A percentile compares a stretch with the other conserved stretches of the same genome.
These are phyloP conservation scores for Chenopodium suecicum DNA, from an alignment of 148 eudicot species.

Conservation along the genomic window DNA sequence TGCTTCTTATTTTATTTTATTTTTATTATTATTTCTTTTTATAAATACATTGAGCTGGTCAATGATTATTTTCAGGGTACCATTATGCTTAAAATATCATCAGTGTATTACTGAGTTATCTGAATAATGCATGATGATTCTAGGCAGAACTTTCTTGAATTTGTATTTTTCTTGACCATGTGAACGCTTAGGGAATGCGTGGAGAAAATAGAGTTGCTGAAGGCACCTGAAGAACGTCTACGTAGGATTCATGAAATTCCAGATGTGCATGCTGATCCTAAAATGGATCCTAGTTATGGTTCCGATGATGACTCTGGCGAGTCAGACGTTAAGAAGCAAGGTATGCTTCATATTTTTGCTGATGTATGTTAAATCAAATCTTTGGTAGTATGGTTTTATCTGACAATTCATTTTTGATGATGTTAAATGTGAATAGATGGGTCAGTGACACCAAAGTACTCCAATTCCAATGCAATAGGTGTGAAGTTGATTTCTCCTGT, in stretches of 20 bases:
- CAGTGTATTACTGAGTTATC: background rate
- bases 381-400: constrained; percentile 2
- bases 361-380: background rate
- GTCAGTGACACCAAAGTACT: constrained; percentile 36
- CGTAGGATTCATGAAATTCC: constrained; percentile 67
- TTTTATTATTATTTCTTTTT: background rate
- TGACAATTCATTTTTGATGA: constrained; percentile 15
- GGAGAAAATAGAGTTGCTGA: constrained; percentile 73
- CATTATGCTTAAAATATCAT: background rate
- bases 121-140: background rate
- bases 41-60: background rate
- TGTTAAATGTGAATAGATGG: constrained; percentile 42
- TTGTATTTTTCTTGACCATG: constrained; percentile 59
- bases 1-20: too few relatives aligned
- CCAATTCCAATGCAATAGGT: constrained; percentile 34
- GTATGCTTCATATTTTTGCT: constrained; percentile 35
- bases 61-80: background rate
- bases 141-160: background rate
- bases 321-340: constrained; percentile 49
- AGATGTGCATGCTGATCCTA: constrained; percentile 82
- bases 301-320: constrained; percentile 74
- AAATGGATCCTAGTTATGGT: constrained; percentile 78
- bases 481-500: constrained; percentile 36
- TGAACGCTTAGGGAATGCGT: constrained; percentile 82
- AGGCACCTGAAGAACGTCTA: constrained; percentile 73